phyloP scores from a whole-genome alignment of 2,329 filamentous ascomycete genomes.

The Aquanectria penicillioides region DNA sequence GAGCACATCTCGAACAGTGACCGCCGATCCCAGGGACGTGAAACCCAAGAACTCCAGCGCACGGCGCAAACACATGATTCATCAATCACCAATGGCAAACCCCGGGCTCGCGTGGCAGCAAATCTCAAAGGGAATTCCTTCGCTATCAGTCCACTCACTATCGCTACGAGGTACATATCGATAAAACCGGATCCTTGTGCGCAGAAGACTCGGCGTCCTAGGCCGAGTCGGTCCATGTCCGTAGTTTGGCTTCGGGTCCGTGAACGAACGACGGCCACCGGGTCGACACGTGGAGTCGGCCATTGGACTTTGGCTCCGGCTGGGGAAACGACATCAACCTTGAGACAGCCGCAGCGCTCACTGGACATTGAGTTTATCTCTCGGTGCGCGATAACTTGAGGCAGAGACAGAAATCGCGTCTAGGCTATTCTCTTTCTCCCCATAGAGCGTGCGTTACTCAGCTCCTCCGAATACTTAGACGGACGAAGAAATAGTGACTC shows the following conservation, averaged over 20 bases:
- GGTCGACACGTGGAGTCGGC: conserved; percentile 36
- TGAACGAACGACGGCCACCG: conserved; percentile 27
- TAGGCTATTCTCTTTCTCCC: background rate
- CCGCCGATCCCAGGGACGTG: background rate
- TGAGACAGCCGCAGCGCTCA: too few species aligned
- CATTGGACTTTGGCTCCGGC: conserved; percentile 34
- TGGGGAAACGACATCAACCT: conserved; percentile 1
- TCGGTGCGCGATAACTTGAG: background rate
- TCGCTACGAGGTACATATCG: too few species aligned
- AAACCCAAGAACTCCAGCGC: background rate
- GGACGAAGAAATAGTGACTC: background rate
- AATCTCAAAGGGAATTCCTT: too few species aligned
- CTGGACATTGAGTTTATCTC: too few species aligned
- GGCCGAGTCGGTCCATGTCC: conserved; percentile 5
- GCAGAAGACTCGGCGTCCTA: conserved; percentile 18
- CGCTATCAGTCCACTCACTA: background rate
- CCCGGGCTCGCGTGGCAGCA: too few species aligned
- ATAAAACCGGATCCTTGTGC: background rate
- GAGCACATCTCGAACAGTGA: background rate
- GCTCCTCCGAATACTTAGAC: background rate
- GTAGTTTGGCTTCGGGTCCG: conserved; percentile 10
- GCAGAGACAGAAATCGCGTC: too few species aligned
- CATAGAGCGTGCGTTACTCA: background rate
- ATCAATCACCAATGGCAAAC: too few species aligned
- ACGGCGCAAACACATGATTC: too few species aligned